Conservation (phyloP, 1,284 basidiomycete genomes). For the Sanghuangporus weigelae region DNA sequence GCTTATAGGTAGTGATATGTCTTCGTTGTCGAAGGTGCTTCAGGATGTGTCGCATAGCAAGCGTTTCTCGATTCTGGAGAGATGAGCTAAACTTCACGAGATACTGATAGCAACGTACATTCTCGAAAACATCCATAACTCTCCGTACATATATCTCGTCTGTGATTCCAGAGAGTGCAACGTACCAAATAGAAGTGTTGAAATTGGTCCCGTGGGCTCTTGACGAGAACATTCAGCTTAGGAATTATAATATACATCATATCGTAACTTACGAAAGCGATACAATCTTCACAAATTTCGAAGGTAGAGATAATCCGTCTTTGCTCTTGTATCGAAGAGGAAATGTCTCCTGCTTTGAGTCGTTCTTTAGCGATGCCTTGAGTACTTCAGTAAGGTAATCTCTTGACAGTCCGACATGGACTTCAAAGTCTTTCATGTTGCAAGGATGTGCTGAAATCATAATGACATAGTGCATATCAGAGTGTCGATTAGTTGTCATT, state of each 20-base stretch:
- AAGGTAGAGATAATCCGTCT: slow-evolving; percentile 53
- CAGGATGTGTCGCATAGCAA: slow-evolving; percentile 62
- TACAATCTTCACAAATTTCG: slow-evolving; percentile 64
- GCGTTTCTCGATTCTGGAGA: slow-evolving; percentile 57
- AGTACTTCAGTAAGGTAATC: slow-evolving; percentile 63
- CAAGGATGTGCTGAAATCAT: slow-evolving; percentile 51
- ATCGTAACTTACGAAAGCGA: slow-evolving; percentile 55
- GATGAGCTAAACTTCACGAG: slow-evolving; percentile 13
- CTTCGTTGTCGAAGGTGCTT: slow-evolving; percentile 78
- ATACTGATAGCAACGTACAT: slow-evolving; percentile 40
- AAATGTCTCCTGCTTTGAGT: slow-evolving; percentile 58
- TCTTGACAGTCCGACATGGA: slow-evolving; percentile 58
- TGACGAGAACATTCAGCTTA: background rate
- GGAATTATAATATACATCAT: background rate
- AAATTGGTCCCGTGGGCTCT: slow-evolving; percentile 67
- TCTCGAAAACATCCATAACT: slow-evolving; percentile 47
- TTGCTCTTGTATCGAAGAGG: slow-evolving; percentile 48
- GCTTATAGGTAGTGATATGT: slow-evolving; percentile 60
- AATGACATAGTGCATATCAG: background rate
- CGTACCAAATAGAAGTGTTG: slow-evolving; percentile 74
- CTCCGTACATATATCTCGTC: slow-evolving; percentile 51
- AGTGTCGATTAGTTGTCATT: background rate
- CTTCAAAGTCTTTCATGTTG: slow-evolving; percentile 76
- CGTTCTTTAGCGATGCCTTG: slow-evolving; percentile 58
- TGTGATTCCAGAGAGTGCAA: slow-evolving; percentile 53